A percentile compares a stretch with the other conserved stretches of the same genome.
These are phyloP conservation scores for Salvia splendens DNA, from an alignment of 257 asterid species.

Conservation along the genomic window DNA sequence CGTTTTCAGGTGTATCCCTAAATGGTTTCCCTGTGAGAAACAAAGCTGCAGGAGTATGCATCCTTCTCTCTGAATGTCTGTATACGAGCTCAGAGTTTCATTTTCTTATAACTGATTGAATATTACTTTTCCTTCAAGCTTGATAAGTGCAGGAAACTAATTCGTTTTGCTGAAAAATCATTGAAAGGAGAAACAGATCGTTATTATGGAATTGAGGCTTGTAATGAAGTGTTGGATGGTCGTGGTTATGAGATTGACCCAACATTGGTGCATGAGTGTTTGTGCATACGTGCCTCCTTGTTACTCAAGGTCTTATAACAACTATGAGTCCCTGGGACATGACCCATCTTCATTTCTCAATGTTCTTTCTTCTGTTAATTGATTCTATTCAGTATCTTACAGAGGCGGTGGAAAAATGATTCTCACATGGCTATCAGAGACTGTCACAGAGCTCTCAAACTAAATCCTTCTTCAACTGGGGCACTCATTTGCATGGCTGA, in stretches of 20 bases:
- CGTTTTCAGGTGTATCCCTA: conserved; percentile 43
- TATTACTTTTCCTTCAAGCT: conserved; percentile 42
- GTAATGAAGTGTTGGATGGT: conserved; percentile 85
- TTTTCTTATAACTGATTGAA: conserved; percentile 30
- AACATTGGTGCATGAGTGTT: conserved; percentile 64
- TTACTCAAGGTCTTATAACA: conserved; percentile 72
- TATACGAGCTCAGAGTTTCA: conserved; percentile 19
- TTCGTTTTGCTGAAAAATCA: conserved; percentile 72
- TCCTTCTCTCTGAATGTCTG: conserved; percentile 23
- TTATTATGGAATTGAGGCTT: conserved; percentile 85
- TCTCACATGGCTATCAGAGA: conserved; percentile 87
- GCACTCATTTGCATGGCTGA: conserved; percentile 83
- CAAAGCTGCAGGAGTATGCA: conserved; percentile 55
- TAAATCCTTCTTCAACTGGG: conserved; percentile 66
- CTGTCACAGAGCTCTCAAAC: conserved; percentile 71
- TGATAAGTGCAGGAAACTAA: conserved; percentile 73
- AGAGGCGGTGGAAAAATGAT: conserved; percentile 93
- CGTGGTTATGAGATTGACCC: conserved; percentile 68
- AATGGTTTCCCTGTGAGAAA: conserved; percentile 50
- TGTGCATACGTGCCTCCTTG: conserved; percentile 88
- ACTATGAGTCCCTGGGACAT: conserved; percentile 8
- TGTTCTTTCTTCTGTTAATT: conserved; percentile 17
- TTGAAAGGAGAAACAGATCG: conserved; percentile 57
- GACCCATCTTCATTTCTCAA: conserved; percentile 18
- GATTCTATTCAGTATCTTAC: conserved; percentile 22